Conservation (phyloP, 2,329 filamentous ascomycete genomes). For the Sclerotinia borealis region DNA sequence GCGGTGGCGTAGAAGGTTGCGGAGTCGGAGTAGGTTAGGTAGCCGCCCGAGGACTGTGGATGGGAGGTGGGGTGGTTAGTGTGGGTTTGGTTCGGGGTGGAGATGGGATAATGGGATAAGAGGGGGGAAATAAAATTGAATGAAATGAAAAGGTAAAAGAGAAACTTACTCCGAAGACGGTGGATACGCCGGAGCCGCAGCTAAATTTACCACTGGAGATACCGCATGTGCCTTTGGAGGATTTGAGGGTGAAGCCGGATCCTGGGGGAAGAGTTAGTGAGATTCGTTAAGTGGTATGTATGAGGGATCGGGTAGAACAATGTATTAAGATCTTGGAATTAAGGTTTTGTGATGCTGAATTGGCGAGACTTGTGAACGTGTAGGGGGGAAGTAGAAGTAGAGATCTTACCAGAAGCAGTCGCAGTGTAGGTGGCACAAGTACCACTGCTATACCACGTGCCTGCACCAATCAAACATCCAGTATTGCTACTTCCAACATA, state of each 20-base stretch:
- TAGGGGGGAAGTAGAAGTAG: neutral
- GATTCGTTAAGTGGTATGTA: neutral
- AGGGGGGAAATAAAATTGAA: neutral
- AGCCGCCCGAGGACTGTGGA: slow-evolving; percentile 14
- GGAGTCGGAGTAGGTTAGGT: slow-evolving; percentile 26
- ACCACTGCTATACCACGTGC: slow-evolving; percentile 61
- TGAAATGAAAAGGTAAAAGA: neutral
- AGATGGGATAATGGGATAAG: neutral
- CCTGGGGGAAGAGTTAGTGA: slow-evolving; percentile 17
- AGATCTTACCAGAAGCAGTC: slow-evolving; percentile 42
- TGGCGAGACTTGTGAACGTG: no score
- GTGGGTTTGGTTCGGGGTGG: neutral
- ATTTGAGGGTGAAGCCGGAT: slow-evolving; percentile 41
- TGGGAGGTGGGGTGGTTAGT: neutral
- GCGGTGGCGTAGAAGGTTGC: slow-evolving; percentile 32
- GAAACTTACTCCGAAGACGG: slow-evolving; percentile 32
- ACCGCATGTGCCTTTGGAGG: slow-evolving; percentile 53
- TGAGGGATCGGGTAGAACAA: neutral
- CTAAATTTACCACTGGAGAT: slow-evolving; percentile 47
- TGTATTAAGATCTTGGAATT: neutral
- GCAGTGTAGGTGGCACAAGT: slow-evolving; percentile 63
- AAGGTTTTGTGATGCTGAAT: no score
- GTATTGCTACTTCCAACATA: slow-evolving; percentile 40
- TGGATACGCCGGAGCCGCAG: slow-evolving; percentile 45
- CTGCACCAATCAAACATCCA: slow-evolving; percentile 62